phyloP scores from a whole-genome alignment of 192 early-diverging fungal species.

The Backusella parvicylindrica region DNA sequence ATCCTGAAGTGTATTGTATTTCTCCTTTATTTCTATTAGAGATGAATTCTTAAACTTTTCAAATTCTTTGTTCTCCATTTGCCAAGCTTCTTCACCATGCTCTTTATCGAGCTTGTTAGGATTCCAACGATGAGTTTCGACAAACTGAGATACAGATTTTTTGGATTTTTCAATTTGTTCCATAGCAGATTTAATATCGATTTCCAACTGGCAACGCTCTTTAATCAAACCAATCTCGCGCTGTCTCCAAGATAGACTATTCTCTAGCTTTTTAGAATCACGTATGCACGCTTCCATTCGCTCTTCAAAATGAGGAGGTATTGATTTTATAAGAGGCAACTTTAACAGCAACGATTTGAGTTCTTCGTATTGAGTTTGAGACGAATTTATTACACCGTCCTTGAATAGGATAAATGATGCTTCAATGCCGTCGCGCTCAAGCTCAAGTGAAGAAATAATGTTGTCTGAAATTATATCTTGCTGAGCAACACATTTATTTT shows the following conservation, averaged over 20 bases:
- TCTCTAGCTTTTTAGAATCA: not conserved
- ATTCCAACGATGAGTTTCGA: slow-evolving; percentile 13
- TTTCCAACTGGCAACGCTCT: not conserved
- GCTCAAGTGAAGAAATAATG: not conserved
- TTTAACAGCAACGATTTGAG: not conserved
- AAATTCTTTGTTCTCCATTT: not conserved
- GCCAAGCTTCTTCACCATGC: not conserved
- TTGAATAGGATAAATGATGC: not conserved
- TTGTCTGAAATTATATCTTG: not conserved
- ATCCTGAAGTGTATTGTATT: not conserved
- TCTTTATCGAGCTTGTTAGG: not conserved
- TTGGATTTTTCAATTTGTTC: not conserved
- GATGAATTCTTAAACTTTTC: not conserved
- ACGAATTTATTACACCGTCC: not conserved
- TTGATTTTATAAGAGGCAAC: not conserved
- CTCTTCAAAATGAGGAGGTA: not conserved
- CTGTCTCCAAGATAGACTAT: not conserved
- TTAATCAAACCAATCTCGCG: slow-evolving; percentile 5
- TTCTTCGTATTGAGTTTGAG: not conserved
- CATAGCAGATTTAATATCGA: not conserved
- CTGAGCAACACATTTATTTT: slow-evolving; percentile 20
- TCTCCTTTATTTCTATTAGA: not conserved
- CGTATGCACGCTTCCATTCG: not conserved
- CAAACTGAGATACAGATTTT: not conserved
- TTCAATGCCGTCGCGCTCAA: not conserved